Conservation (phyloP, 169 alveolate genomes). For the Eimeria zaria region DNA sequence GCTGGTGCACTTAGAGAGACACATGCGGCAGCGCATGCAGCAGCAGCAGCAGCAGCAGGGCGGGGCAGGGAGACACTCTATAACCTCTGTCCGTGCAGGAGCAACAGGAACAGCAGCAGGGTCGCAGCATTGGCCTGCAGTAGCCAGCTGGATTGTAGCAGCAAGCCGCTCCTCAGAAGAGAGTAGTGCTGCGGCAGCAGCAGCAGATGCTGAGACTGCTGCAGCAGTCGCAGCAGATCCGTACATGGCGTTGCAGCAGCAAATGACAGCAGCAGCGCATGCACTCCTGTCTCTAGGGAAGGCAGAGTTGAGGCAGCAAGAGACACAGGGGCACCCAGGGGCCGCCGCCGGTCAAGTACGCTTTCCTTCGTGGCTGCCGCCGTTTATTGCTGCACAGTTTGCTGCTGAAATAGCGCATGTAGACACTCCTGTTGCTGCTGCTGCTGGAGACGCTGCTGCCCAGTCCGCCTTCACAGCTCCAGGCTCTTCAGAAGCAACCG, state of each 20-base stretch:
- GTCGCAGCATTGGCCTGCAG: slow-evolving; percentile 26
- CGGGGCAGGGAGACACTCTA: slow-evolving; percentile 1
- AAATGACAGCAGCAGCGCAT: slow-evolving; percentile 22
- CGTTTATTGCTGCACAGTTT: neutral
- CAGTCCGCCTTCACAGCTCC: neutral
- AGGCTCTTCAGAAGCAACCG: neutral
- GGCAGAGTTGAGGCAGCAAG: slow-evolving; percentile 43
- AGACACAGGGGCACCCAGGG: neutral
- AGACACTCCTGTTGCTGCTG: neutral
- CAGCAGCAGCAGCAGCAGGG: neutral
- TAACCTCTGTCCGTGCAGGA: neutral
- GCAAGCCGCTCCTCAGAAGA: slow-evolving; percentile 1
- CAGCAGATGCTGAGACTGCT: neutral
- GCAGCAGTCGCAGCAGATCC: neutral
- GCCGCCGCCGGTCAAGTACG: neutral
- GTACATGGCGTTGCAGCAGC: slow-evolving; percentile 6
- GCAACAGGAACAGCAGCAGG: neutral
- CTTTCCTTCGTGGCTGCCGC: slow-evolving; percentile 55
- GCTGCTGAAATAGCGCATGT: neutral
- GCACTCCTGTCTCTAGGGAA: neutral
- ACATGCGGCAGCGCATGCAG: slow-evolving; percentile 63
- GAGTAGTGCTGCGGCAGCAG: neutral
- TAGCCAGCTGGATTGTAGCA: slow-evolving; percentile 17
- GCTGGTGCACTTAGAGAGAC: slow-evolving; percentile 36
- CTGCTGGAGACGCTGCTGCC: slow-evolving; percentile 6